Conservation (phyloP, 441 rosid genomes). For the Adansonia grandidieri region DNA sequence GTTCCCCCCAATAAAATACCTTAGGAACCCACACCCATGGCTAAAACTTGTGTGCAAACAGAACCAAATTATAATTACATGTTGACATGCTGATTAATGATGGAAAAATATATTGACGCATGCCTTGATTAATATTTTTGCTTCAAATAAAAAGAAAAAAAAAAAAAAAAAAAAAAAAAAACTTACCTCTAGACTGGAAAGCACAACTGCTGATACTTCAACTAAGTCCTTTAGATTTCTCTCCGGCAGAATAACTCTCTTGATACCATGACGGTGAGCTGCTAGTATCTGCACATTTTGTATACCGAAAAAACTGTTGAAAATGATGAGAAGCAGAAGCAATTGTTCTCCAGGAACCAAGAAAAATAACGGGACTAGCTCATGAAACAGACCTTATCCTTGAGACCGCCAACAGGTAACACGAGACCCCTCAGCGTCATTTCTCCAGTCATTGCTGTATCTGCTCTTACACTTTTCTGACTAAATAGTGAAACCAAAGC, state of each 20-base stretch:
- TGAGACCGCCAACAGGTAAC: slow-evolving; percentile 96
- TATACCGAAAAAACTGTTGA: background rate
- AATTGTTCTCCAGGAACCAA: background rate
- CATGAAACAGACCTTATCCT: slow-evolving; percentile 73
- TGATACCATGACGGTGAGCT: slow-evolving; percentile 89
- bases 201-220: slow-evolving; percentile 90
- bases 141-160: slow-evolving; percentile 4
- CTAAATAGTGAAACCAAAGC: slow-evolving; percentile 90
- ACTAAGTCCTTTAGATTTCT: slow-evolving; percentile 91
- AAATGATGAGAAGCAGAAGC: background rate
- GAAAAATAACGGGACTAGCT: background rate
- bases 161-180: background rate
- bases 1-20: background rate
- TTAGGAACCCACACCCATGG: background rate
- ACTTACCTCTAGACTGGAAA: slow-evolving; percentile 81
- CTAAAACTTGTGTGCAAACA: background rate
- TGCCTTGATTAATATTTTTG: background rate
- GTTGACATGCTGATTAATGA: background rate
- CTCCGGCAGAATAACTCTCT: slow-evolving; percentile 92
- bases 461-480: slow-evolving; percentile 87
- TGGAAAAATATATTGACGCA: background rate
- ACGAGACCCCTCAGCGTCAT: slow-evolving; percentile 99
- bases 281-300: slow-evolving; percentile 74
- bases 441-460: slow-evolving; percentile 99
- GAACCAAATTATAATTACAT: background rate